Evolutionary conservation across 345 rosid species (phyloP).

Genomic region (Laguncularia racemosa): DNA sequence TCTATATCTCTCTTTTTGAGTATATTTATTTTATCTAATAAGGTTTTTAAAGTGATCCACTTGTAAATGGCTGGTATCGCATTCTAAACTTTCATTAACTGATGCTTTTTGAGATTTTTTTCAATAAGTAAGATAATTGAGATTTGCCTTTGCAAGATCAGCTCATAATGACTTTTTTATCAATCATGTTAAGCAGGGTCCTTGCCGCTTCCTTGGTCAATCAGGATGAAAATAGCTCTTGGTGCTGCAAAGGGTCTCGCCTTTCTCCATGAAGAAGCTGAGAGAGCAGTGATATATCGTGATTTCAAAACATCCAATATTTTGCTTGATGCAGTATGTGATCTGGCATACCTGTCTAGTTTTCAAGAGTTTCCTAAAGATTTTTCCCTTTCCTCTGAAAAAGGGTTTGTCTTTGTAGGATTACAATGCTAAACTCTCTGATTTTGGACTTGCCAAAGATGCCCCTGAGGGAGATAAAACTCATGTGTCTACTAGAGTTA

Average conservation of each 20-base stretch:
- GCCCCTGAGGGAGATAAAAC: constrained; percentile 36
- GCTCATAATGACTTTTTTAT: background rate
- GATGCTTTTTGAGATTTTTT: no score
- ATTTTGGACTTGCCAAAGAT: constrained; percentile 41
- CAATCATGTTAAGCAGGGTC: constrained; percentile 1
- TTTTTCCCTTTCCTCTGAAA: background rate
- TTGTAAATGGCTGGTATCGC: no score
- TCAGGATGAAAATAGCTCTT: constrained; percentile 36
- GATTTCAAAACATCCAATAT: constrained; percentile 39
- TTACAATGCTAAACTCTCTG: constrained; percentile 37
- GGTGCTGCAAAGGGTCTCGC: constrained; percentile 40
- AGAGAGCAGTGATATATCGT: constrained; percentile 35
- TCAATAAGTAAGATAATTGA: no score
- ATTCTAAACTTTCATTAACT: no score
- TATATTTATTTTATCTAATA: no score
- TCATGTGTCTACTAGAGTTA: constrained; percentile 38
- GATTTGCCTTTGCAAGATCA: no score
- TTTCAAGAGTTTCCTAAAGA: background rate
- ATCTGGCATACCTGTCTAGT: no score
- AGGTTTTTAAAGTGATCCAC: no score
- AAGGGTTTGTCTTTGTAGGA: constrained; percentile 16
- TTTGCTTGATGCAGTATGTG: constrained; percentile 29
- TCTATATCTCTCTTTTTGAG: no score
- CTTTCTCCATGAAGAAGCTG: constrained; percentile 33
- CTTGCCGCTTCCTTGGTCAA: constrained; percentile 34